Conservation (phyloP, 345 rosid species). For the Euphorbia pulcherrima region DNA sequence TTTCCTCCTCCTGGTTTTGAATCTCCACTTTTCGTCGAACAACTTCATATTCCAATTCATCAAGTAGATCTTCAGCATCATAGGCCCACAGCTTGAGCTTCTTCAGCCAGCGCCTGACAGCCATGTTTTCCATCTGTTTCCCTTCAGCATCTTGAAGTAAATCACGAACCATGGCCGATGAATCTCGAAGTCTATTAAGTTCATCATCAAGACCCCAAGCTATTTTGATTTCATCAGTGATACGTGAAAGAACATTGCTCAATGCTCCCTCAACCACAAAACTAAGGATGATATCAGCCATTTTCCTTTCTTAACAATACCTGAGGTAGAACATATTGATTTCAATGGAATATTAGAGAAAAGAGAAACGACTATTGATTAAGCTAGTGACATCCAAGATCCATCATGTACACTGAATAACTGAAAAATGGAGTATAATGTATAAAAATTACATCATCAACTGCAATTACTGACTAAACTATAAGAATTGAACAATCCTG, state of each 20-base stretch:
- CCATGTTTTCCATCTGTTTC: neutral
- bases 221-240: slow-evolving; percentile 1
- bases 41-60: neutral
- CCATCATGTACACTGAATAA: no score
- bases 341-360: neutral
- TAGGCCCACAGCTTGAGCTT: neutral
- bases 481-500: no score
- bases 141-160: slow-evolving; percentile 1
- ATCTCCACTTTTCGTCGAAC: slow-evolving; percentile 1
- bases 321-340: neutral
- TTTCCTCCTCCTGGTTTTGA: neutral
- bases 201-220: neutral
- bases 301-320: neutral
- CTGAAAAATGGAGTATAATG: no score
- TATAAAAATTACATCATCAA: no score
- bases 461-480: no score
- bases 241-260: neutral
- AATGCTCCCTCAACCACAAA: neutral
- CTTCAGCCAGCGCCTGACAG: neutral
- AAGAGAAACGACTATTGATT: neutral
- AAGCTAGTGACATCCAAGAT: no score
- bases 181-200: neutral
- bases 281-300: neutral
- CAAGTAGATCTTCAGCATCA: slow-evolving; percentile 2
- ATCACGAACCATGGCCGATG: neutral